Base-by-base conservation (phyloP, 2,329 filamentous ascomycete genomes). In the Pseudonectria foliicola region DNA sequence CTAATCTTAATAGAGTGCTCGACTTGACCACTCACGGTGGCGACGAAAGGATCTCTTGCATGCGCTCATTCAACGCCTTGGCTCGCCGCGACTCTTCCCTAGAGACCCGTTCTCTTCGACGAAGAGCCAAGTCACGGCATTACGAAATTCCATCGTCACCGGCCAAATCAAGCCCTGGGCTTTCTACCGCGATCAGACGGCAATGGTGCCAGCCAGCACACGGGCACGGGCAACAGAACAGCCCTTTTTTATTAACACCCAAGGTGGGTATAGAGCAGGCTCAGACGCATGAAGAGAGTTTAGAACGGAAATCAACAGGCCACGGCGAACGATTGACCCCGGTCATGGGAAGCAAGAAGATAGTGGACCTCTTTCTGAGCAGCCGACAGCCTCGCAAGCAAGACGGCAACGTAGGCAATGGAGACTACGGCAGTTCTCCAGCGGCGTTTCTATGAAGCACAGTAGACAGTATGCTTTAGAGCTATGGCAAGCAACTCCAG, bases 331-430 rank as follows among this genome's bases (percentile, higher is more conserved):
- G 43, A 36, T 56, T 61, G 26, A 50, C 55, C 0, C 62, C 66
- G 38, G 52, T 51, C 0, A 51, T 64, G 39, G 67, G 67, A 3
- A 70, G 70, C 45, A 66, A 66, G 50, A 59, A 60, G 27, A 74
- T 76, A 67, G 71, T 76, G 7, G 71, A 76, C 34, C 39, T 68
- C 31, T 75, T 76, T 47, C 55, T 76, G 18, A 73, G 60, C 39
- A 71, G 64, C 30, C 61, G 71, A 13, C 61, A 66, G 12, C 66
- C 53, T 40, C 59, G 62, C 10, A 62, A 66, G 25, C 51, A 57
- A 15, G 63, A 62, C 10, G 61, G 56, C 16, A 39, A 35, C 33
- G 40, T 42, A 25, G 46, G 41, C 7, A 8, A 5, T 6, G 45
- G 41, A 13, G 50, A 42, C 16, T 45, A 44, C 28, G 52, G 52